A percentile compares a stretch with the other conserved stretches of the same genome.
phyloP scores from a whole-genome alignment of 352 stramenopile genomes.

The Phytophthora sansomeana region DNA sequence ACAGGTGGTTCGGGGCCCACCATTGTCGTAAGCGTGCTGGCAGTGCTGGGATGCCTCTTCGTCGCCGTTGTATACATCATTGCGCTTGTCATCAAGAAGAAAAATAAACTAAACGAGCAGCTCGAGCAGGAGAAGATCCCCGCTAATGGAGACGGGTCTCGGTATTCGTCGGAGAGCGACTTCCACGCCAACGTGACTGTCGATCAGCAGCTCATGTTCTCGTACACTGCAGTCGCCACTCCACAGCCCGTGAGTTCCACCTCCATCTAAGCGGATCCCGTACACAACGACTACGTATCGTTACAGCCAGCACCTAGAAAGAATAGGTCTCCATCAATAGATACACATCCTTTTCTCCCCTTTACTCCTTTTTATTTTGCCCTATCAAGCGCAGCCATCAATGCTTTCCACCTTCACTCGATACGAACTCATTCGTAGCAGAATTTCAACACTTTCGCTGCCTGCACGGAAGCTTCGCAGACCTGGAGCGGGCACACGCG shows the following conservation, averaged over 20 bases:
- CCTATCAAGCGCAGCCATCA: too few species aligned
- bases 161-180: constrained; percentile 24
- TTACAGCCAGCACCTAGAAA: constrained; percentile 15
- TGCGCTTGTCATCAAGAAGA: constrained; percentile 32
- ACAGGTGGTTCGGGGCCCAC: background rate
- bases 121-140: constrained; percentile 26
- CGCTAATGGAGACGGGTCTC: background rate
- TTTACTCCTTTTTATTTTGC: too few species aligned
- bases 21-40: constrained; percentile 27
- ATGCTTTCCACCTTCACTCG: too few species aligned
- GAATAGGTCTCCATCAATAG: constrained; percentile 5
- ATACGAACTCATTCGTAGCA: background rate
- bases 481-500: constrained; percentile 3
- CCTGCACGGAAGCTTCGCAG: constrained; percentile 16
- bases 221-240: constrained; percentile 13
- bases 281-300: constrained; percentile 2
- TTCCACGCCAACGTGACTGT: constrained; percentile 24
- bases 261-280: constrained; percentile 15
- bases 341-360: constrained; percentile 6
- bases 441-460: too few species aligned
- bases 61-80: constrained; percentile 17
- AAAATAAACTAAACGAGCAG: constrained; percentile 24
- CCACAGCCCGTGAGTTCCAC: constrained; percentile 9
- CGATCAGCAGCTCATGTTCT: constrained; percentile 18
- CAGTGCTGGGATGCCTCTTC: constrained; percentile 25